Base-by-base conservation (phyloP, 192 early-diverging fungal genomes). In the Kickxella alabastrina region DNA sequence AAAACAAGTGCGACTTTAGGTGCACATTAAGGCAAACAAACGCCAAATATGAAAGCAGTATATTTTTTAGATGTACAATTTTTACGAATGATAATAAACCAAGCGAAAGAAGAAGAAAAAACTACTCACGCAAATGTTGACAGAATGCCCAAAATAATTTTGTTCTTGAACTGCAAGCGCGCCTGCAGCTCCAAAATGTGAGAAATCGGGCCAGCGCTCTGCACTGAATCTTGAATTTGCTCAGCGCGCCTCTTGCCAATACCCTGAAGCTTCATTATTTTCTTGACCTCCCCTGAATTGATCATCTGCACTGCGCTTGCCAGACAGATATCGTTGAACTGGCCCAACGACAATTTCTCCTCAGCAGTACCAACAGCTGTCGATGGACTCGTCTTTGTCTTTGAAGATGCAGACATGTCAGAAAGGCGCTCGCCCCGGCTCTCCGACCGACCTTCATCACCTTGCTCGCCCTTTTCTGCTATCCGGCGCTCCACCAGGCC, bases 211-310 rank as follows among this genome's bases (percentile, higher is more conserved):
- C 82, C 82, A 1, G 59, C 34, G 1, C 26, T 29, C 10, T 62
- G 55, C n/a, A 80, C 61, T 8, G 55, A 64, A 10, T 52, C 76
- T 17, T 78, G 59, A 22, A 84, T 84, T 49, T 77, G 72, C 59
- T 78, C 70, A 2, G 82, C 82, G 5, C 82, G 71, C 6, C 79
- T 76, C 52, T 80, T 79, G 28, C 82, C 82, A 27, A 84, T 80
- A 10, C 76, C 77, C 45, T 80, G 77, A 10, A 84, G 54, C 39
- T 69, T 68, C 61, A 68, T 79, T 18, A 84, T 73, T 37, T 65
- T 64, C 41, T 78, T 80, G 18, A 77, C 57, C 15, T 74, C 70
- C 21, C 63, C 74, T 34, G 69, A 68, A 40, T 84, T 84, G 49
- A 84, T 66, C 49, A 83, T 68, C 44, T 76, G 68, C 54, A 83